Evolutionary conservation across 495 filamentous ascomycete genomes (phyloP), one percentile per base, ranked within the genome.

Genomic region (Lichenothelia convexa): DNA sequence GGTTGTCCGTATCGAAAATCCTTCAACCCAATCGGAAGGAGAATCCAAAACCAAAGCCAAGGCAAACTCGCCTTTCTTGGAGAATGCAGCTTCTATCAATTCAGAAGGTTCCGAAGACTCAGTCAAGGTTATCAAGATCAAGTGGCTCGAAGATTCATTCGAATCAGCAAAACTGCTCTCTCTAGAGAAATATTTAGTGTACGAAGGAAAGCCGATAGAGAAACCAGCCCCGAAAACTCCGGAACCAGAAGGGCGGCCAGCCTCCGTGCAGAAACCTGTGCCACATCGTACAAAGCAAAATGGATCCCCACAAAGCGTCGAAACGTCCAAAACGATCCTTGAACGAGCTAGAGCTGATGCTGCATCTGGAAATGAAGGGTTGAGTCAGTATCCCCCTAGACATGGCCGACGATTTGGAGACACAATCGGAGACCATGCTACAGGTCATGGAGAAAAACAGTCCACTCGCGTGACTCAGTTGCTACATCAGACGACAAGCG

Each of bases 91-190:
- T 11, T 29, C 17, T 27, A n/a, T 11, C 16, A 21, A 4, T 13
- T 17, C 6, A 27, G 30, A 6, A 9, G 30, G 16, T 35, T 17
- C 8, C 12, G 33, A 37, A 6, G 54, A 64, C 13, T 57, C 53
- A 2, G 49, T 91, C 42, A 70, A 62, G 36, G 78, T 93, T 15
- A 62, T 89, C 18, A 82, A 71, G 45, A 55, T 89, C 0, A 58
- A 71, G 2, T 95, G 87, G 87, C 64, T 91, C 21, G 58, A 68
- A 5, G 62, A 70, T 18, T 84, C 72, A 8, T 37, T 84, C 9
- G 51, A 59, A 24, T 50, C 60, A 0, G 62, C 65, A 4, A 45
- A 44, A 12, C 42, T 73, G 2, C 54, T 89, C 0, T 70, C 77
- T 0, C 38, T 74, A 0, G 58, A 70, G 8, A 48, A 68, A 1